A percentile compares a stretch with the other conserved stretches of the same genome.
Conservation (phyloP, 495 filamentous ascomycete species). For the Aspergillus biplanus region DNA sequence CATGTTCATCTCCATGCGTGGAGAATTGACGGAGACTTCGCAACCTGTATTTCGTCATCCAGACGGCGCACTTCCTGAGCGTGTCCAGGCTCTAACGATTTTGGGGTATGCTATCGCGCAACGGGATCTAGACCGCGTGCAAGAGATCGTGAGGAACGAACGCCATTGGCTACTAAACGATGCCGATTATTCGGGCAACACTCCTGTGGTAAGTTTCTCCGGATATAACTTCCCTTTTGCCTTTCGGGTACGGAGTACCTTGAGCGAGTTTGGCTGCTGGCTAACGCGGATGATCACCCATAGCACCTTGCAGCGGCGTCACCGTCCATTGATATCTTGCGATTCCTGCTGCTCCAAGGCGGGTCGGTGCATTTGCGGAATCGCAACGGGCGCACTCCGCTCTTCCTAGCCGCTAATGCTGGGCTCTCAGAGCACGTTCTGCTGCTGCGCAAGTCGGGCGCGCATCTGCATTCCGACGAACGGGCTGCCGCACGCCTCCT, state of each 20-base stretch:
- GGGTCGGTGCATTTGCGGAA: slow-evolving; percentile 89
- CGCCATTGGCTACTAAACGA: slow-evolving; percentile 71
- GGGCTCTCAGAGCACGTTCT: slow-evolving; percentile 63
- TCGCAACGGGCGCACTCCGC: slow-evolving; percentile 75
- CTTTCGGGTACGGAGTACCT: not conserved
- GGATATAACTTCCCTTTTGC: not conserved
- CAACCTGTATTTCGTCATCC: slow-evolving; percentile 72
- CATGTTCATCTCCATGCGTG: slow-evolving; percentile 79
- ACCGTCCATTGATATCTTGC: slow-evolving; percentile 63
- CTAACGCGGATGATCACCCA: slow-evolving; percentile 6
- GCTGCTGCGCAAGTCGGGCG: slow-evolving; percentile 70
- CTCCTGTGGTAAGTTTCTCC: slow-evolving; percentile 64
- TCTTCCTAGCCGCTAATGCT: slow-evolving; percentile 73
- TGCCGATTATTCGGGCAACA: slow-evolving; percentile 87
- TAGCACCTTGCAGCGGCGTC: slow-evolving; percentile 69
- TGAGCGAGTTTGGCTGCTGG: not conserved
- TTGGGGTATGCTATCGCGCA: slow-evolving; percentile 82
- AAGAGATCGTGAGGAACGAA: slow-evolving; percentile 68
- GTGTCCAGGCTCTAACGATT: slow-evolving; percentile 62
- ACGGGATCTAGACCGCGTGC: slow-evolving; percentile 66
- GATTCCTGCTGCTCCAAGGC: slow-evolving; percentile 72
- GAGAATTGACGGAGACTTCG: slow-evolving; percentile 81
- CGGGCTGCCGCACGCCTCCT: slow-evolving; percentile 53
- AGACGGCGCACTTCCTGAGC: slow-evolving; percentile 52
- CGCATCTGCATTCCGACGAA: slow-evolving; percentile 70